Evolutionary conservation across 345 rosid genomes (phyloP).

Genomic region (Gynandropsis gynandra): DNA sequence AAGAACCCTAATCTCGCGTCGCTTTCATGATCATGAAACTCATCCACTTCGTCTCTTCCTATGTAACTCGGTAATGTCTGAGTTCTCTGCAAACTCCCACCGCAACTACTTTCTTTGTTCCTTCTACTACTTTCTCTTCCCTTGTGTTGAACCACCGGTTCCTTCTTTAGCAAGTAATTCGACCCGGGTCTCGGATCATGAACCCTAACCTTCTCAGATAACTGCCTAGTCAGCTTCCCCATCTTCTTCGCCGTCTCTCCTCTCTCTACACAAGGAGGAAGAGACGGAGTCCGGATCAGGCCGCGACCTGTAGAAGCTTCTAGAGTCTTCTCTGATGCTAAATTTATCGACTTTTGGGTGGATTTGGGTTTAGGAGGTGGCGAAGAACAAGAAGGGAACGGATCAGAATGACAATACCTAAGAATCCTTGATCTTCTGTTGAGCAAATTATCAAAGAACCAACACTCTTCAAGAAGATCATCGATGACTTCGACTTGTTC

Average conservation of each 20-base stretch:
- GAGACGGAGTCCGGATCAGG: slow-evolving; percentile 24
- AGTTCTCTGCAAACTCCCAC: slow-evolving; percentile 34
- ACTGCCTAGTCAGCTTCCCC: slow-evolving; percentile 29
- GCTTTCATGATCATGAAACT: slow-evolving; percentile 35
- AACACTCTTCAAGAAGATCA: slow-evolving; percentile 65
- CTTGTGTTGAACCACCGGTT: slow-evolving; percentile 15
- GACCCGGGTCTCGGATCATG: slow-evolving; percentile 23
- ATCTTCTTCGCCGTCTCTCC: slow-evolving; percentile 23
- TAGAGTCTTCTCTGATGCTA: slow-evolving; percentile 13
- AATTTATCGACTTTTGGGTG: slow-evolving; percentile 10
- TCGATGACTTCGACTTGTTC: slow-evolving; percentile 36
- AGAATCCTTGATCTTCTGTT: slow-evolving; percentile 33
- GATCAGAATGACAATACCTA: slow-evolving; percentile 61
- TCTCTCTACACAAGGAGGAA: slow-evolving; percentile 22
- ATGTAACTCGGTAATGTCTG: slow-evolving; percentile 44
- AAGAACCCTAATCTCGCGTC: slow-evolving; percentile 53
- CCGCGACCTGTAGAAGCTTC: slow-evolving; percentile 15
- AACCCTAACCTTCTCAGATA: slow-evolving; percentile 32
- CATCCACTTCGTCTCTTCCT: slow-evolving; percentile 24
- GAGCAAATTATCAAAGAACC: slow-evolving; percentile 61
- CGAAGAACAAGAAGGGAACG: slow-evolving; percentile 36
- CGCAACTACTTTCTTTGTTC: slow-evolving; percentile 16
- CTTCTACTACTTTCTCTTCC: background rate
- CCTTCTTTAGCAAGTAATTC: slow-evolving; percentile 19
- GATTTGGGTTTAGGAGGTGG: slow-evolving; percentile 10